phyloP scores from a whole-genome alignment of 768 basidiomycete genomes.

The Chalciporus chontae region DNA sequence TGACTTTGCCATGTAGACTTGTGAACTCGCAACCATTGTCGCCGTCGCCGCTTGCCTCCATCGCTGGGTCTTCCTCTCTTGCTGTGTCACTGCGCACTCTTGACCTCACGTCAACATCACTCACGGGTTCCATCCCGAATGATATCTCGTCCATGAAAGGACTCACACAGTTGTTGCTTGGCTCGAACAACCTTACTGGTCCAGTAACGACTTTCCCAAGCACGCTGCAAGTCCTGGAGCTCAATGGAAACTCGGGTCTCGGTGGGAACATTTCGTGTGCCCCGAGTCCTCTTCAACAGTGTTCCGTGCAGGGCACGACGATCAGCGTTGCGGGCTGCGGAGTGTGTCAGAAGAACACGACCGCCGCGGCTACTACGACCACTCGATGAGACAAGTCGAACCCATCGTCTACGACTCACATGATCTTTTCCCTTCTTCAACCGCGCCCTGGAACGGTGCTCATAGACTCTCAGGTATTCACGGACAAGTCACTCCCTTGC shows the following conservation, averaged over 20 bases:
- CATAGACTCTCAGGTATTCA: conserved; percentile 1
- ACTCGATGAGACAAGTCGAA: neutral
- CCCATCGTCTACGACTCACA: neutral
- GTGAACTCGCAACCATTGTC: conserved; percentile 36
- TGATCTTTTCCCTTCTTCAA: neutral
- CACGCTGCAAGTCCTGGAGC: conserved; percentile 31
- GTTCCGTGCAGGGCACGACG: conserved; percentile 21
- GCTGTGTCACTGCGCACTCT: conserved; percentile 33
- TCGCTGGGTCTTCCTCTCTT: conserved; percentile 32
- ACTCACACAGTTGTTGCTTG: conserved; percentile 37
- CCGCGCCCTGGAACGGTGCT: conserved; percentile 1
- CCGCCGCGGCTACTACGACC: no score
- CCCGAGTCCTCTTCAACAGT: conserved; percentile 13
- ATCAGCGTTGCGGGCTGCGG: conserved; percentile 22
- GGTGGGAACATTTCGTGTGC: conserved; percentile 24
- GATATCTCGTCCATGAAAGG: conserved; percentile 31
- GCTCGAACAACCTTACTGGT: conserved; percentile 35
- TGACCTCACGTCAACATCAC: conserved; percentile 38
- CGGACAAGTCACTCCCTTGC: neutral
- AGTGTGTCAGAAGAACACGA: conserved; percentile 21
- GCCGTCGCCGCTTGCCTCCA: conserved; percentile 29
- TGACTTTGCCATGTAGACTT: conserved; percentile 23
- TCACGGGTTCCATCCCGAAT: conserved; percentile 37
- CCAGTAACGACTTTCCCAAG: conserved; percentile 36
- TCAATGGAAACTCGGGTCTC: conserved; percentile 38